phyloP scores from a whole-genome alignment of 495 filamentous ascomycete species.

The Talaromyces liani region DNA sequence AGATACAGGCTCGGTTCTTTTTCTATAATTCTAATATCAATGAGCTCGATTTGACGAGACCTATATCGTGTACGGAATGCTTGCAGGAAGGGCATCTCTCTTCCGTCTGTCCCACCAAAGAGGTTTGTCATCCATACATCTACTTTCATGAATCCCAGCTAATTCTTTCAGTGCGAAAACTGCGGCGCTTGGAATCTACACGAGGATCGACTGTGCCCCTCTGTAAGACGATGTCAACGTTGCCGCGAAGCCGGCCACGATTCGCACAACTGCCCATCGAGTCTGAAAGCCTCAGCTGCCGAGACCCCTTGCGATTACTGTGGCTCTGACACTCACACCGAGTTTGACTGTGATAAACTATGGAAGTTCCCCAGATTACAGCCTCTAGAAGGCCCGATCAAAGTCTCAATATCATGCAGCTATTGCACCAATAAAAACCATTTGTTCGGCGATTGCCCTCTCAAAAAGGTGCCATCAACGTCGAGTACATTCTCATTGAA shows the following conservation, averaged over 20 bases:
- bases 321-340: slow-evolving; percentile 29
- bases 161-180: slow-evolving; percentile 28
- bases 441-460: slow-evolving; percentile 41
- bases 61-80: slow-evolving; percentile 46
- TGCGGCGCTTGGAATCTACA: slow-evolving; percentile 35
- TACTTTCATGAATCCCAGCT: not conserved
- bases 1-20: slow-evolving; percentile 31
- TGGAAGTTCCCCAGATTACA: slow-evolving; percentile 29
- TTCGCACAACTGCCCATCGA: slow-evolving; percentile 26
- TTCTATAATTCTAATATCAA: slow-evolving; percentile 54
- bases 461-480: slow-evolving; percentile 13
- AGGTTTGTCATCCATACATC: slow-evolving; percentile 21
- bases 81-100: slow-evolving; percentile 37
- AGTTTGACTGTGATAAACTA: slow-evolving; percentile 34
- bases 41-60: slow-evolving; percentile 56
- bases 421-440: slow-evolving; percentile 39
- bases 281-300: slow-evolving; percentile 27
- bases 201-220: slow-evolving; percentile 30
- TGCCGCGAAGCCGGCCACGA: slow-evolving; percentile 42
- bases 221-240: slow-evolving; percentile 33
- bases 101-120: slow-evolving; percentile 35
- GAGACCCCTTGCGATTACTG: slow-evolving; percentile 42
- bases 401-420: slow-evolving; percentile 40
- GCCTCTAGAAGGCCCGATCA: slow-evolving; percentile 17
- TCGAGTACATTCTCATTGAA: slow-evolving; percentile 30